Conservation (phyloP, 495 filamentous ascomycete species). For the Aspergillus leporis region DNA sequence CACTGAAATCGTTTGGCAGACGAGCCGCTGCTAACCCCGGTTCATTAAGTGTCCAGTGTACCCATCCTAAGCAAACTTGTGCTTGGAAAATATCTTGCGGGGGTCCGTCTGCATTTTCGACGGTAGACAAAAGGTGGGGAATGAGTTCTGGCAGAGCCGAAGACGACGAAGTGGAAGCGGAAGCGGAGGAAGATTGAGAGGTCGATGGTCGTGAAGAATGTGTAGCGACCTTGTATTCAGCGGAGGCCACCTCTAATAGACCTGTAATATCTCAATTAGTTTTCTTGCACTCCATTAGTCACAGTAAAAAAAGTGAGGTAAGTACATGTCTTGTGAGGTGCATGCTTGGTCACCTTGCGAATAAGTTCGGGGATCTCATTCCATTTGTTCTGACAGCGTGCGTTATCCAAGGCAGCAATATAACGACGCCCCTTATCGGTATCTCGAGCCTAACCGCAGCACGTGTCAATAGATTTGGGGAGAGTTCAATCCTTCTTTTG, state of each 20-base stretch:
- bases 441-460: conserved; percentile 40
- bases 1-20: conserved; percentile 62
- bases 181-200: conserved; percentile 31
- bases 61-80: conserved; percentile 76
- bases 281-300: conserved; percentile 17
- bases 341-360: conserved; percentile 91
- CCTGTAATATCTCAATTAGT: conserved; percentile 48
- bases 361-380: conserved; percentile 84
- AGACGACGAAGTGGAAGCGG: conserved; percentile 45
- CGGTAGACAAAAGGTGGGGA: conserved; percentile 59
- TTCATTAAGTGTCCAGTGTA: conserved; percentile 75
- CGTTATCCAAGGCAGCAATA: conserved; percentile 75
- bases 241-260: conserved; percentile 71
- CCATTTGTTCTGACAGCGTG: conserved; percentile 87
- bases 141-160: conserved; percentile 60
- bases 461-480: conserved; percentile 25
- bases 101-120: conserved; percentile 58
- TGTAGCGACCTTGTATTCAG: conserved; percentile 64
- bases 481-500: conserved; percentile 3
- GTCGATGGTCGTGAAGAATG: conserved; percentile 41
- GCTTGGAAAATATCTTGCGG: conserved; percentile 77
- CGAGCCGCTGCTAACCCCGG: conserved; percentile 58
- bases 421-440: conserved; percentile 76
- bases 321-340: conserved; percentile 80
- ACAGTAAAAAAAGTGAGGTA: conserved; percentile 14